Conservation (phyloP, 2,329 filamentous ascomycete genomes). For the Exutisphaerella laricina region DNA sequence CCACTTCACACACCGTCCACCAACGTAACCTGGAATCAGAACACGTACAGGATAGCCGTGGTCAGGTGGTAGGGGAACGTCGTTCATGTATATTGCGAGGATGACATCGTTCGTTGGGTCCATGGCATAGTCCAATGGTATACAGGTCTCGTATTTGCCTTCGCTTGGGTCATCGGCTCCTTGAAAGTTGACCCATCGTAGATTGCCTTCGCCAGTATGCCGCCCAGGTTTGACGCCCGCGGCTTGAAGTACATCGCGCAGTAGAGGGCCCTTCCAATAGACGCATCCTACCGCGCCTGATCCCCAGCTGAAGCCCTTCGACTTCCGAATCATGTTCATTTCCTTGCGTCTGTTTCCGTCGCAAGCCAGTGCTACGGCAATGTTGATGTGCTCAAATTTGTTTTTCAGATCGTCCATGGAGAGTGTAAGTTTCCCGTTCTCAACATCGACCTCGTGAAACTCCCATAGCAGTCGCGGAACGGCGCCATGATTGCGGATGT, state of each 20-base stretch:
- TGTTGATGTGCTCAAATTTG: constrained; percentile 44
- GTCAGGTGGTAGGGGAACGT: constrained; percentile 37
- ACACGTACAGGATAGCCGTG: constrained; percentile 42
- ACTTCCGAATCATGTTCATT: constrained; percentile 46
- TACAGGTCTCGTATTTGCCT: constrained; percentile 46
- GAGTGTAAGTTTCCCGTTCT: constrained; percentile 38
- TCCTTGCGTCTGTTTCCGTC: constrained; percentile 50
- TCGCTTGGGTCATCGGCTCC: constrained; percentile 46
- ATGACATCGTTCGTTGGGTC: constrained; percentile 46
- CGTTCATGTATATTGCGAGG: constrained; percentile 51
- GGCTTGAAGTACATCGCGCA: constrained; percentile 43
- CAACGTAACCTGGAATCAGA: constrained; percentile 40
- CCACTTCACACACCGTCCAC: constrained; percentile 42
- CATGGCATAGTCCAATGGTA: constrained; percentile 47
- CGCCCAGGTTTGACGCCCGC: constrained; percentile 35
- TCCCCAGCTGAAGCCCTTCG: constrained; percentile 47
- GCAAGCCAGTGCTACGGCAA: constrained; percentile 46
- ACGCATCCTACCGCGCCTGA: constrained; percentile 45
- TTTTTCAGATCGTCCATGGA: constrained; percentile 43
- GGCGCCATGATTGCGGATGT: constrained; percentile 50
- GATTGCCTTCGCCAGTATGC: constrained; percentile 20
- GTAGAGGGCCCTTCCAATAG: constrained; percentile 47
- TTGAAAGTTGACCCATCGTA: constrained; percentile 47
- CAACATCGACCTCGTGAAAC: constrained; percentile 45
- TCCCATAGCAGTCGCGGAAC: constrained; percentile 50